These are phyloP conservation scores for Acacia confusa DNA, from an alignment of 306 rosid genomes.

Conservation along the genomic window DNA sequence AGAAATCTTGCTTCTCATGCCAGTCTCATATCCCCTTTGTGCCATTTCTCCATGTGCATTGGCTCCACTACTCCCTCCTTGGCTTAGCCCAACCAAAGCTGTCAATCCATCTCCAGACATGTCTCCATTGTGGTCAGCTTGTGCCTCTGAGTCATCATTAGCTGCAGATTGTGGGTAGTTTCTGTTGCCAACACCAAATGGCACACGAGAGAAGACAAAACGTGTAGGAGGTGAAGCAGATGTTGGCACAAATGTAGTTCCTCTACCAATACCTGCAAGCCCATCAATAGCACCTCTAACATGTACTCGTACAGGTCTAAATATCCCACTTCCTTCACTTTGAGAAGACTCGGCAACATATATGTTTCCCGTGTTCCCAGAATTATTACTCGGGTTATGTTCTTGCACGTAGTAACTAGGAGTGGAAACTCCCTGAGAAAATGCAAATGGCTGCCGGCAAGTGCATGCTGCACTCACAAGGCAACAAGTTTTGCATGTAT, in stretches of 20 bases:
- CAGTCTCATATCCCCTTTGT: conserved; percentile 80
- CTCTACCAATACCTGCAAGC: conserved; percentile 97
- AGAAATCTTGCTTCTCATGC: conserved; percentile 62
- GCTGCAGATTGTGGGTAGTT: conserved; percentile 79
- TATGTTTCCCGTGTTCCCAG: conserved; percentile 64
- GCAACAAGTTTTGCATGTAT: conserved; percentile 89
- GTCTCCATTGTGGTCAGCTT: conserved; percentile 79
- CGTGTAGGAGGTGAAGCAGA: conserved; percentile 88
- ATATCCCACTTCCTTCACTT: conserved; percentile 70
- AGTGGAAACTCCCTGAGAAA: conserved; percentile 61
- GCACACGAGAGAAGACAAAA: conserved; percentile 90
- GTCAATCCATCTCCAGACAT: conserved; percentile 93
- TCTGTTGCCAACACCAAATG: conserved; percentile 87
- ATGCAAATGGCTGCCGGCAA: conserved; percentile 80
- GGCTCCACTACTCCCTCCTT: conserved; percentile 59
- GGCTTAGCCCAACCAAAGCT: conserved; percentile 92
- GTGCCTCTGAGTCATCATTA: conserved; percentile 89
- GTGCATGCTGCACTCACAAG: conserved; percentile 73
- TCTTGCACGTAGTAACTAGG: conserved; percentile 76
- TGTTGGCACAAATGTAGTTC: conserved; percentile 86
- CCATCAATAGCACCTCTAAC: conserved; percentile 94
- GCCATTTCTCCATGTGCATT: conserved; percentile 67
- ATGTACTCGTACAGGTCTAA: conserved; percentile 84
- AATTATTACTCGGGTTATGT: conserved; percentile 68
- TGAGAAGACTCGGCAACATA: conserved; percentile 82